Percentiles rank a stretch among this genome's conserved stretches.
Conservation (phyloP, 2,329 filamentous ascomycete genomes). For the Diaporthe caulivora region DNA sequence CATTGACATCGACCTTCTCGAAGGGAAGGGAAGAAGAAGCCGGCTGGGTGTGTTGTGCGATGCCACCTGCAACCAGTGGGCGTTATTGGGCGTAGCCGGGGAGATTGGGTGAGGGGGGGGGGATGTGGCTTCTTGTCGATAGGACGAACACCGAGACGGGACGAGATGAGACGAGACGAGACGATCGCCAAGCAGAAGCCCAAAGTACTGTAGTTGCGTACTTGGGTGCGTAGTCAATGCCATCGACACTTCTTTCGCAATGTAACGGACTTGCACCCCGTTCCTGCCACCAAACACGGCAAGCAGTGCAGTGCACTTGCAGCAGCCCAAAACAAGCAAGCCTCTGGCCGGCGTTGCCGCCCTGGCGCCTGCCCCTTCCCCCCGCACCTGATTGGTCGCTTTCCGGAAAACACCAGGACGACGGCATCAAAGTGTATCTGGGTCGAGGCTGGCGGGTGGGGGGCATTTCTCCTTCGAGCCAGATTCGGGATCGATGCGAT, state of each 20-base stretch:
- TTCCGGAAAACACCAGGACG: conserved; percentile 15
- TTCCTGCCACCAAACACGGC: neutral
- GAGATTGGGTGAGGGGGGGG: neutral
- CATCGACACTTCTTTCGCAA: neutral
- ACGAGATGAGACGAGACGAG: neutral
- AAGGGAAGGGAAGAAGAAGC: neutral
- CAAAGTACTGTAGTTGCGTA: neutral
- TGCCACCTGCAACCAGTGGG: conserved; percentile 2
- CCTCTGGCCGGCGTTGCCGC: conserved; percentile 19
- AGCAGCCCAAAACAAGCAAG: conserved; percentile 17
- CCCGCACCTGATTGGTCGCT: neutral
- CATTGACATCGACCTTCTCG: neutral
- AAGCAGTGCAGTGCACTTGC: no score
- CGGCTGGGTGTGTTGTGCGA: conserved; percentile 2
- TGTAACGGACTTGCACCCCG: neutral
- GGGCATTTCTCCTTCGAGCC: neutral
- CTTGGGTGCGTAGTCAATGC: no score
- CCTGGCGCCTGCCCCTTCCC: neutral
- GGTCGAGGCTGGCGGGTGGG: no score
- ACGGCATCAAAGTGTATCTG: neutral
- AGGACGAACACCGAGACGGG: conserved; percentile 2
- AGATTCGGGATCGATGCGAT: conserved; percentile 18
- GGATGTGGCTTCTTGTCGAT: neutral
- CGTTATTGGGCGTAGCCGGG: neutral
- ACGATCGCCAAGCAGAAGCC: conserved; percentile 2